Conservation (phyloP, 768 basidiomycete genomes). For the Podaxis sp. region DNA sequence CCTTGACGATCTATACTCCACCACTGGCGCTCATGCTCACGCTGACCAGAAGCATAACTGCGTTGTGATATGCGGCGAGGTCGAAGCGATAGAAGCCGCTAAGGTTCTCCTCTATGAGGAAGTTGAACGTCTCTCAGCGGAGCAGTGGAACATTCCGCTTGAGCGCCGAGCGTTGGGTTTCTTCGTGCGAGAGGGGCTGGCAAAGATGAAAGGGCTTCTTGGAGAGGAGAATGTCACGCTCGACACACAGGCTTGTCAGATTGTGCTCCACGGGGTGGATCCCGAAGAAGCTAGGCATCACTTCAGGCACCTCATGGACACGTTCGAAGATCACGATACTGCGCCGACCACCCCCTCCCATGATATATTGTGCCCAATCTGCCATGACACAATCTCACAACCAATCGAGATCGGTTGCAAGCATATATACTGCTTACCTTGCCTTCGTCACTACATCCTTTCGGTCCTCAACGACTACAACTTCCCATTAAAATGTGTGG, state of each 20-base stretch:
- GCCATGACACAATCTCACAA: slow-evolving; percentile 42
- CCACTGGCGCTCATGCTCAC: slow-evolving; percentile 42
- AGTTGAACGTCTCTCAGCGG: slow-evolving; percentile 43
- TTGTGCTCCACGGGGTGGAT: slow-evolving; percentile 51
- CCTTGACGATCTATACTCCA: slow-evolving; percentile 29
- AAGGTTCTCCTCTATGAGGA: slow-evolving; percentile 45
- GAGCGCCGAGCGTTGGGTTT: slow-evolving; percentile 42
- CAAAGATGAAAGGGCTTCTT: slow-evolving; percentile 48
- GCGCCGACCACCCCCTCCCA: neutral
- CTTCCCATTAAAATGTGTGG: slow-evolving; percentile 69
- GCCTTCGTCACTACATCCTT: slow-evolving; percentile 46
- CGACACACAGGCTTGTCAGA: slow-evolving; percentile 32
- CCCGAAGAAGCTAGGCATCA: slow-evolving; percentile 55
- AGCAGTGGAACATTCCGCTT: slow-evolving; percentile 41
- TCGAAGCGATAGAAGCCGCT: slow-evolving; percentile 38
- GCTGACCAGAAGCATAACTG: slow-evolving; percentile 43
- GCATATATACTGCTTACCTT: slow-evolving; percentile 50
- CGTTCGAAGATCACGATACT: neutral
- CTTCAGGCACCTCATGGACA: slow-evolving; percentile 43
- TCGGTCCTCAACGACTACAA: slow-evolving; percentile 38
- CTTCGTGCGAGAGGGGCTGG: slow-evolving; percentile 51
- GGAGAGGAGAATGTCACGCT: slow-evolving; percentile 56
- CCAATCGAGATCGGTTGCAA: slow-evolving; percentile 46
- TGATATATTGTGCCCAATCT: slow-evolving; percentile 49
- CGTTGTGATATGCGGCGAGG: slow-evolving; percentile 47